These are phyloP conservation scores for Phyllosticta capitalensis DNA, from an alignment of 2,329 filamentous ascomycete genomes.

Conservation along the genomic window DNA sequence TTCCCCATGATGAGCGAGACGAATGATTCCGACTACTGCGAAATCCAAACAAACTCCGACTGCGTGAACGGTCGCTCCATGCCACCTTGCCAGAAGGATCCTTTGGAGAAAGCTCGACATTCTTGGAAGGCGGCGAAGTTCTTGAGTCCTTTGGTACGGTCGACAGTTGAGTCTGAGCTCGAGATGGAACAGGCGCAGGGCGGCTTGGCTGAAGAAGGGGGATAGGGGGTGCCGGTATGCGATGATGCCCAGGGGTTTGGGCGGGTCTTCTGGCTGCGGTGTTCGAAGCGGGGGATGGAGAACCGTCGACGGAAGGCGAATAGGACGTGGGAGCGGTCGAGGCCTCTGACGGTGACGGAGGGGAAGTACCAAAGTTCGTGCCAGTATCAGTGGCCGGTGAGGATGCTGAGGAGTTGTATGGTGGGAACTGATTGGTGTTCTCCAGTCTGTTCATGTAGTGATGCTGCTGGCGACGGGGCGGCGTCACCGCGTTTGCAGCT, in stretches of 20 bases:
- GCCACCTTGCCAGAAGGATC: not conserved
- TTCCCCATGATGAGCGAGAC: not conserved
- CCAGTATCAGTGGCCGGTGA: not conserved
- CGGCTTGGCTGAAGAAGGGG: not conserved
- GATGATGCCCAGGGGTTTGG: not conserved
- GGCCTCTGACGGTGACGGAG: not conserved
- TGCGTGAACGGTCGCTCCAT: not conserved
- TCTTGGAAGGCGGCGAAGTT: no score
- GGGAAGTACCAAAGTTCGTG: not conserved
- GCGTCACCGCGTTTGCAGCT: not conserved
- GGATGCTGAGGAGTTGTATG: not conserved
- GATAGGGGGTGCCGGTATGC: not conserved
- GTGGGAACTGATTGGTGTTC: not conserved
- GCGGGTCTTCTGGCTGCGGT: not conserved
- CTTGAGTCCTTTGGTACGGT: not conserved
- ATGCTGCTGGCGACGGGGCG: not conserved
- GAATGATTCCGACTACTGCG: not conserved
- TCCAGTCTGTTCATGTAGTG: not conserved
- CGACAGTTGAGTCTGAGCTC: not conserved
- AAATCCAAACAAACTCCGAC: not conserved
- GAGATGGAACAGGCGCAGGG: not conserved
- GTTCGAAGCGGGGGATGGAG: not conserved
- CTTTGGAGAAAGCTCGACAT: not conserved
- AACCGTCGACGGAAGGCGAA: not conserved
- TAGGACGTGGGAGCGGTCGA: not conserved